These are phyloP conservation scores for Choiromyces venosus DNA, from an alignment of 495 filamentous ascomycete species.

Conservation along the genomic window DNA sequence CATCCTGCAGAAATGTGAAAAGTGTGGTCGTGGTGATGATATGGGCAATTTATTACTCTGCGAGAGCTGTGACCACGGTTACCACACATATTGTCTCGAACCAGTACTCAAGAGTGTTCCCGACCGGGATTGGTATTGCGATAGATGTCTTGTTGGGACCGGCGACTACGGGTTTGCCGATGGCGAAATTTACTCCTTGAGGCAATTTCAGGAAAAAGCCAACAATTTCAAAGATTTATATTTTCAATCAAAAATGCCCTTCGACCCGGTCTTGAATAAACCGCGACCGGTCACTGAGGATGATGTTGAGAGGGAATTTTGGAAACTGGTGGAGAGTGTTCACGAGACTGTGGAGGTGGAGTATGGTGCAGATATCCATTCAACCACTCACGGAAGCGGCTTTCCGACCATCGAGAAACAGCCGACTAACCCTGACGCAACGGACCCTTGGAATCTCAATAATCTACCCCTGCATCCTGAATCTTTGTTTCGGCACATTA, in stretches of 20 bases:
- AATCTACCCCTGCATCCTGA: constrained; percentile 84
- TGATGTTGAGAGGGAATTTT: constrained; percentile 95
- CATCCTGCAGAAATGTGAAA: constrained; percentile 66
- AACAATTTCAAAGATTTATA: constrained; percentile 89
- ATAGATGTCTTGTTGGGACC: constrained; percentile 89
- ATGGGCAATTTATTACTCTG: constrained; percentile 66
- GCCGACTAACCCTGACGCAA: constrained; percentile 75
- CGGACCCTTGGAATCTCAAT: constrained; percentile 94
- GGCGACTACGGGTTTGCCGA: constrained; percentile 98
- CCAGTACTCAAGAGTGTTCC: constrained; percentile 72
- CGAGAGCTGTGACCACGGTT: constrained; percentile 85
- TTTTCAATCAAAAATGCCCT: constrained; percentile 85
- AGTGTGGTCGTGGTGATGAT: constrained; percentile 80
- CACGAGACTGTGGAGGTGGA: constrained; percentile 96
- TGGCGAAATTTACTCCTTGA: constrained; percentile 89
- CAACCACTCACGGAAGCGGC: constrained; percentile 93
- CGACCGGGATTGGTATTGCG: constrained; percentile 93
- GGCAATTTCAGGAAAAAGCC: constrained; percentile 94
- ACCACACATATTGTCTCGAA: constrained; percentile 84
- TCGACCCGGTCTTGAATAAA: constrained; percentile 75
- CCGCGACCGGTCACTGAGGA: constrained; percentile 81
- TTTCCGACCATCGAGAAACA: constrained; percentile 94
- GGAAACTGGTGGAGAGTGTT: constrained; percentile 84
- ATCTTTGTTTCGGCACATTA: constrained; percentile 93
- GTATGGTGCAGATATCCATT: constrained; percentile 97